Evolutionary conservation across 2,329 filamentous ascomycete species (phyloP).

Genomic region (Emmonsiellopsis sp.): DNA sequence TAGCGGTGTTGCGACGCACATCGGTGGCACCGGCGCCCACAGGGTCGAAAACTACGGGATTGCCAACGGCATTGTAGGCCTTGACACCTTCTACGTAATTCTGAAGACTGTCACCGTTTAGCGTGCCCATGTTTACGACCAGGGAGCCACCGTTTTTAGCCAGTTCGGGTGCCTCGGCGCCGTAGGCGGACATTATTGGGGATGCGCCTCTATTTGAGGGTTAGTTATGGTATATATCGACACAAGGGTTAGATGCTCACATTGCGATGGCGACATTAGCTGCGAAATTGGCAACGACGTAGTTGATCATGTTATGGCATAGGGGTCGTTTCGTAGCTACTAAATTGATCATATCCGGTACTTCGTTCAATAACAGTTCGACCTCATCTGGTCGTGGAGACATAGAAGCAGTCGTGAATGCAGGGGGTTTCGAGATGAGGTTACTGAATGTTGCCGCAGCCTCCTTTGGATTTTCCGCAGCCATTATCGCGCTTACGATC

Average conservation of each 20-base stretch:
- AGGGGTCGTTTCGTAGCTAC: constrained; percentile 61
- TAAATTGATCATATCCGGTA: constrained; percentile 46
- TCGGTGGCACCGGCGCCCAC: constrained; percentile 81
- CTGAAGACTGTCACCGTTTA: constrained; percentile 62
- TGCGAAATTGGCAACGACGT: constrained; percentile 90
- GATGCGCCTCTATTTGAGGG: constrained; percentile 55
- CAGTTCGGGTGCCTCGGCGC: constrained; percentile 73
- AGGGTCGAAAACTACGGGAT: constrained; percentile 77
- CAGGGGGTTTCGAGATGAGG: constrained; percentile 41
- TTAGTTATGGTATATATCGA: constrained; percentile 10
- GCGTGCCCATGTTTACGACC: constrained; percentile 91
- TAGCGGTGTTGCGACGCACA: constrained; percentile 62
- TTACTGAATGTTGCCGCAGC: constrained; percentile 52
- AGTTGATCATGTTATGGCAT: constrained; percentile 95
- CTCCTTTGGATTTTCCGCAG: constrained; percentile 55
- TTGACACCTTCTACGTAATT: constrained; percentile 66
- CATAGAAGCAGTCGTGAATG: constrained; percentile 25
- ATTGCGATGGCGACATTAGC: constrained; percentile 81
- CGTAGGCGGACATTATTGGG: constrained; percentile 90
- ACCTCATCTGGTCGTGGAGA: constrained; percentile 20
- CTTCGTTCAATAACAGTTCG: constrained; percentile 23
- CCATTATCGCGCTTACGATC: constrained; percentile 81
- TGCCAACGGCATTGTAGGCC: constrained; percentile 70
- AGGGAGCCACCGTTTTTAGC: constrained; percentile 66
- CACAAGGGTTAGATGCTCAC: constrained; percentile 19